These are phyloP conservation scores for Lathyrus tuberosus DNA, from an alignment of 306 rosid genomes.

Conservation along the genomic window DNA sequence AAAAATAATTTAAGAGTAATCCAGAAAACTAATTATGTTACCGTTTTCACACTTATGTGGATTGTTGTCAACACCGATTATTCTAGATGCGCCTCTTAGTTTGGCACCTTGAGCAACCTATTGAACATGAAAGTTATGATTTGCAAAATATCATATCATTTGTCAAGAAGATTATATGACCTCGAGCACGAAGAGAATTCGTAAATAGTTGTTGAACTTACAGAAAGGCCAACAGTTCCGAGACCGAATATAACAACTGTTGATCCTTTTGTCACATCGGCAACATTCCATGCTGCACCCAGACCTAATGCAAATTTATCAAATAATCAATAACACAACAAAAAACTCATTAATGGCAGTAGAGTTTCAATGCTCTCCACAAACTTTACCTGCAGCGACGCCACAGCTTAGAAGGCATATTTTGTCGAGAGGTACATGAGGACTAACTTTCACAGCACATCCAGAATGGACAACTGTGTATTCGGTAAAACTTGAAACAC, in stretches of 20 bases:
- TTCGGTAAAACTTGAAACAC: constrained; percentile 93
- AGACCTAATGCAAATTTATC: constrained; percentile 55
- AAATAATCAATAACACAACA: constrained; percentile 25
- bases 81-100: constrained; percentile 78
- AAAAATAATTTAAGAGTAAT: constrained; percentile 2
- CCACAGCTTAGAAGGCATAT: constrained; percentile 93
- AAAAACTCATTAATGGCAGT: constrained; percentile 9
- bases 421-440: constrained; percentile 72
- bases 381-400: constrained; percentile 80
- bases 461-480: constrained; percentile 92
- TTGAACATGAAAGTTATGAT: constrained; percentile 17
- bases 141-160: constrained; percentile 26
- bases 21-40: constrained; percentile 24
- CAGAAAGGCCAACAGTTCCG: constrained; percentile 96
- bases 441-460: constrained; percentile 85
- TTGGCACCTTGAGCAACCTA: constrained; percentile 95
- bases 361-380: constrained; percentile 6
- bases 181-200: neutral
- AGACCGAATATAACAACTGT: constrained; percentile 93
- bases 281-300: constrained; percentile 97
- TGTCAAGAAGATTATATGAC: constrained; percentile 11
- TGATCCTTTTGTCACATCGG: constrained; percentile 80
- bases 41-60: constrained; percentile 76
- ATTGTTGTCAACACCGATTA: constrained; percentile 89
- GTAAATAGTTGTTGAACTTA: constrained; percentile 45